Evolutionary conservation across 441 rosid genomes (phyloP).

Genomic region (Erysimum cheiri): DNA sequence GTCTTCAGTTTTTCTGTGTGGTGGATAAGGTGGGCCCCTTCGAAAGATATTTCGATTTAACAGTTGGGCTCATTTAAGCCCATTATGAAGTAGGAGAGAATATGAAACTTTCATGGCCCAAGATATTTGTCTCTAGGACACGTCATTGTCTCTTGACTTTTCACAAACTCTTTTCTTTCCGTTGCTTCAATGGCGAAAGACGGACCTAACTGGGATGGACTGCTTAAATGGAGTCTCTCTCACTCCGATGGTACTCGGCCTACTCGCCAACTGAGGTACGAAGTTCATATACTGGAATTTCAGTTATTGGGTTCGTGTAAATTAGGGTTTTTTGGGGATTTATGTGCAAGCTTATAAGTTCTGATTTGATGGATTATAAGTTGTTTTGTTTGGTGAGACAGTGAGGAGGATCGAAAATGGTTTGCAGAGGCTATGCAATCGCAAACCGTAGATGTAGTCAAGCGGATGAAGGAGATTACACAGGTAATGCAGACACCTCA

Average conservation of each 20-base stretch:
- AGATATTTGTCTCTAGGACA: too few species aligned
- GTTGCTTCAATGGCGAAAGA: constrained; percentile 61
- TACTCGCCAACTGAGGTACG: constrained; percentile 64
- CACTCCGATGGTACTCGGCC: constrained; percentile 46
- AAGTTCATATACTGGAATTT: not conserved
- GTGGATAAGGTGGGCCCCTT: constrained; percentile 39
- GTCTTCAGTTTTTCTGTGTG: not conserved
- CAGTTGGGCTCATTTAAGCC: not conserved
- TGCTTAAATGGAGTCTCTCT: constrained; percentile 88
- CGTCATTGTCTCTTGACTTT: not conserved
- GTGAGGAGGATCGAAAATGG: constrained; percentile 96
- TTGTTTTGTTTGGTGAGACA: constrained; percentile 31
- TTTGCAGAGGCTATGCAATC: constrained; percentile 97
- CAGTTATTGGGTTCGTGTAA: not conserved
- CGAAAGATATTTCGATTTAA: not conserved
- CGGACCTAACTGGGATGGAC: constrained; percentile 89
- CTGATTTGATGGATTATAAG: not conserved
- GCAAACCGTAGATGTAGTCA: constrained; percentile 77
- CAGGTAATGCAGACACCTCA: constrained; percentile 87
- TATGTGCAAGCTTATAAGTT: not conserved
- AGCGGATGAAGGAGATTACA: constrained; percentile 95
- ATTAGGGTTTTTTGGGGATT: not conserved
- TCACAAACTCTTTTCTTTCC: not conserved
- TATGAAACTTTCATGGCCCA: not conserved
- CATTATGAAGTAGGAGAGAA: not conserved